phyloP scores from a whole-genome alignment of 2,329 filamentous ascomycete genomes.

The Helminthosporium solani region DNA sequence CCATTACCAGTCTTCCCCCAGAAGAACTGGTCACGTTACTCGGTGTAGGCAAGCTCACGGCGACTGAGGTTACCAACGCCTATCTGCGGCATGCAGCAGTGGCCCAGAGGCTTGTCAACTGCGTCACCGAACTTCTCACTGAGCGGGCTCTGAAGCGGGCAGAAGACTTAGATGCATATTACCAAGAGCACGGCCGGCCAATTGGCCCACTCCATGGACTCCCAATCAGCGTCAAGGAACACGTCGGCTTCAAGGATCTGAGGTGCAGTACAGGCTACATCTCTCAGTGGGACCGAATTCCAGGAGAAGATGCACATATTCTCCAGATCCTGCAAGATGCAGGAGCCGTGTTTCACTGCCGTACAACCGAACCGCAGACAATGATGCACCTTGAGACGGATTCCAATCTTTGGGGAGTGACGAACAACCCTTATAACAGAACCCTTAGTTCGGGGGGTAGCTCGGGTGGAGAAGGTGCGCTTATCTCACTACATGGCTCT shows the following conservation, averaged over 20 bases:
- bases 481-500: conserved; percentile 55
- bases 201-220: conserved; percentile 53
- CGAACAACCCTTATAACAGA: conserved; percentile 56
- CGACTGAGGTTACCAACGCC: conserved; percentile 25
- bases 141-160: conserved; percentile 42
- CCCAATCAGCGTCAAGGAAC: conserved; percentile 56
- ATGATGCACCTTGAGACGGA: conserved; percentile 56
- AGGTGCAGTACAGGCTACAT: conserved; percentile 54
- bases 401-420: conserved; percentile 54
- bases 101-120: conserved; percentile 28
- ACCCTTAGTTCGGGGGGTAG: conserved; percentile 55
- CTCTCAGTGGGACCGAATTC: conserved; percentile 49
- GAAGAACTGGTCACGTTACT: conserved; percentile 23
- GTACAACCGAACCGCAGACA: conserved; percentile 57
- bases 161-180: conserved; percentile 45
- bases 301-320: conserved; percentile 51
- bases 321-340: conserved; percentile 51
- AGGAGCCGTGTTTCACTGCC: conserved; percentile 54
- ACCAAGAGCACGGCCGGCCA: conserved; percentile 37
- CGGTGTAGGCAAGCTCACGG: conserved; percentile 21
- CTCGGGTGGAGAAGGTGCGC: conserved; percentile 59
- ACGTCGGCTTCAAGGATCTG: conserved; percentile 52
- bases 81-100: conserved; percentile 29
- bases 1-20: conserved; percentile 22
- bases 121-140: conserved; percentile 31